Base-by-base conservation (phyloP, 2,329 filamentous ascomycete species). In the Microcyclospora tardicrescens region DNA sequence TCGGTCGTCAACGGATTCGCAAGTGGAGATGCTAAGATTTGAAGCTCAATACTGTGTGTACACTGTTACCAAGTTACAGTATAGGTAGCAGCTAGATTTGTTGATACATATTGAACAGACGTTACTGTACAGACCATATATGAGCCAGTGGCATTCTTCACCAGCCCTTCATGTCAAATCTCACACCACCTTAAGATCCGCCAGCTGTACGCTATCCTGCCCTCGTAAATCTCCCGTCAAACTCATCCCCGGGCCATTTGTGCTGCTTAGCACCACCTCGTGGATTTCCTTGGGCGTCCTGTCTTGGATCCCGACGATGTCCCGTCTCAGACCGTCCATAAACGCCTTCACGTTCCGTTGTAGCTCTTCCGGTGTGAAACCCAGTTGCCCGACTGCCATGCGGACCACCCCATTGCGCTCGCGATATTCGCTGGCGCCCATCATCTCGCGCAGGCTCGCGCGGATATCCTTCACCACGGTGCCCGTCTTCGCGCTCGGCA, bases 371-470 rank as follows among this genome's bases (percentile, higher is more conserved):
- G 91, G 86, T 6, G 84, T 84, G 64, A 93, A 93, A 1, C 76
- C 81, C 56, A 98, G 63, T 64, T 95, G 86, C 5, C 89, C 91
- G 44, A 98, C 75, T n/a, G 86, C 80, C 70, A 96, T 75, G 43
- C 87, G 73, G 39, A 98, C 75, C 24, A 91, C 84, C 12, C 86
- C 91, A 48, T 79, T 63, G 49, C 81, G 73, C 67, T 98, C 91
- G 57, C 85, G 77, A 65, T 94, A 98, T 50, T 87, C 78, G 38
- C 79, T 83, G 38, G 79, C 84, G 44, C 89, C 86, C 11, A 85
- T 77, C 62, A 94, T 77, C 49, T 89, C 84, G 53, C 74, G 75
- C 54, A 98, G 82, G 28, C 78, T 72, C n/a, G 69, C 62, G 38
- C 72, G 72, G 12, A 94, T 73, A 57, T 93, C 81, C 55, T 74